Base-by-base conservation (phyloP, 225 moss, liverwort and hornwort genomes). In the Lunularia cruciata region DNA sequence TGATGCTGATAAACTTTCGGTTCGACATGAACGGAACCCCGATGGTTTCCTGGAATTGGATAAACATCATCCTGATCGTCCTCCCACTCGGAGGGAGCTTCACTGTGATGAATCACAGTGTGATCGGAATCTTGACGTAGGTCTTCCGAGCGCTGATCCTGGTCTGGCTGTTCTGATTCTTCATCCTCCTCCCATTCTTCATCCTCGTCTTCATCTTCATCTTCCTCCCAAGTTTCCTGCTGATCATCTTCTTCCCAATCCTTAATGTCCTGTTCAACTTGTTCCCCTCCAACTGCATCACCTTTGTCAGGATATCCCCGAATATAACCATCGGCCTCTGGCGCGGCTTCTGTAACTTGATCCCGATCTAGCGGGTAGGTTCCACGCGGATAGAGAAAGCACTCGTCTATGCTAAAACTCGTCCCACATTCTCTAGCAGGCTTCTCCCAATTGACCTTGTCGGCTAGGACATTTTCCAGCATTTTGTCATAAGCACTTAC, bases 401-500 rank as follows among this genome's bases (percentile, higher is more conserved):
- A 53, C 20, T 68, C 68, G 26, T 68, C 53, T 8, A 68, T 55
- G 7, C 68, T 53, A 20, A 68, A 68, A 6, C 68, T 68, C 10
- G 68, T 68, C 0, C 68, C 68, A 11, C 20, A 68, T 11, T 53
- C 68, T 10, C 55, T 19, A 1, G 36, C 35, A 5, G 53, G 26
- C 37, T 68, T 55, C 66, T 67, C 66, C 66, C 66, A 67, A 18
- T 47, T 12, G 33, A 48, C 20, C 30, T 65, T 65, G n/a, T 46
- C 65, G 6, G 65, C 65, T 2, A 46, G 32, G 14, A 46, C 46
- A 10, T 39, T 68, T 14, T 68, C 33, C n/a, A 68, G 36, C 68
- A 68, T 68, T 18, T 25, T 54, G 22, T 68, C 68, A 27, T 68
- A 68, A 2, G 54, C 68, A 12, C 31, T 36, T 6, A 10, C 39